A percentile compares a stretch with the other conserved stretches of the same genome.
phyloP scores from a whole-genome alignment of 139 green algal genomes.

The Closterium sp. region DNA sequence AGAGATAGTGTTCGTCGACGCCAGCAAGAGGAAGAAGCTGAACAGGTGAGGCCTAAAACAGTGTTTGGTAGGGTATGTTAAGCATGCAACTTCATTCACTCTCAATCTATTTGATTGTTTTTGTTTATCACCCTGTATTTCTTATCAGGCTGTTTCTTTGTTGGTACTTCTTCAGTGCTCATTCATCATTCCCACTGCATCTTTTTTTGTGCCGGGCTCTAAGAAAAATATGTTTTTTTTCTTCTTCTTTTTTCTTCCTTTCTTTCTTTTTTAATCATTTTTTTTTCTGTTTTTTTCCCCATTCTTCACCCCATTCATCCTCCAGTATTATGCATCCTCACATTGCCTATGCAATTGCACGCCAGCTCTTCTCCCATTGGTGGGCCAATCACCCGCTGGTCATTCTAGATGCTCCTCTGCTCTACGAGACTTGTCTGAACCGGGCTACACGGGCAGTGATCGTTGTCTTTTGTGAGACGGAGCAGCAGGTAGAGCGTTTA shows the following conservation, averaged over 20 bases:
- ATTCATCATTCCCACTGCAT: not conserved
- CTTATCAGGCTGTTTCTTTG: not conserved
- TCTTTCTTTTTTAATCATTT: no score
- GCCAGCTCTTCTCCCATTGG: not conserved
- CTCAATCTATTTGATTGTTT: not conserved
- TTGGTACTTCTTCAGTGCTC: not conserved
- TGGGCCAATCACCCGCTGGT: not conserved
- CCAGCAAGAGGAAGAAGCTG: not conserved
- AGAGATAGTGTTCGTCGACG: not conserved
- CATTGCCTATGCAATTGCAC: not conserved
- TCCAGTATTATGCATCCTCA: not conserved
- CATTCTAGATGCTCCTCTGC: not conserved
- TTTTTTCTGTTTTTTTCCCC: not conserved
- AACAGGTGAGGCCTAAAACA: not conserved
- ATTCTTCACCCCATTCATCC: not conserved
- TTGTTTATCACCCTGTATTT: not conserved
- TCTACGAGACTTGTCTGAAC: not conserved
- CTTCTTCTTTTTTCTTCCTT: no score
- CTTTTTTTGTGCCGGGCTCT: not conserved
- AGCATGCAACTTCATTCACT: not conserved
- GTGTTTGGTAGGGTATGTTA: not conserved
- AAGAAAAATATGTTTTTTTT: no score
- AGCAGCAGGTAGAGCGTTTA: not conserved
- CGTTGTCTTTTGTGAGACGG: not conserved
- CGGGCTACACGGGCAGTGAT: not conserved